A percentile compares a stretch with the other conserved stretches of the same genome.
Evolutionary conservation across 2,329 filamentous ascomycete species (phyloP).

Genomic region (Colletotrichum costaricense): DNA sequence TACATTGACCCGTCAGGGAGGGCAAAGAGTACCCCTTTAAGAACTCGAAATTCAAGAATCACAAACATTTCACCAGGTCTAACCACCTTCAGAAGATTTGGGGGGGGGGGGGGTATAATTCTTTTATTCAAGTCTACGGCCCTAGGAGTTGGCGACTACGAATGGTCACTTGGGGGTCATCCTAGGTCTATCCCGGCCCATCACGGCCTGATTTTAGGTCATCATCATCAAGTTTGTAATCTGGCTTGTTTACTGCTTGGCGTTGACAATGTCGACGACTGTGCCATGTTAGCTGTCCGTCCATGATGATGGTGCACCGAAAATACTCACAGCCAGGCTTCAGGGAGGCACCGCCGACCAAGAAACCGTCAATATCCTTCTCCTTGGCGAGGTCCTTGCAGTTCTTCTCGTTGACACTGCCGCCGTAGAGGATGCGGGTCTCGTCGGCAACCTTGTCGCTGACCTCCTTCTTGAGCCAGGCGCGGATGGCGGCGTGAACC

Average conservation of each 20-base stretch:
- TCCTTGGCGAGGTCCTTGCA: slow-evolving; percentile 92
- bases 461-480: slow-evolving; percentile 86
- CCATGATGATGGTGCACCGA: neutral
- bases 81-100: neutral
- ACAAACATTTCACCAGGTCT: neutral
- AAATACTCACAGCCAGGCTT: slow-evolving; percentile 87
- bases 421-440: slow-evolving; percentile 96
- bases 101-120: slow-evolving; percentile 16
- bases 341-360: slow-evolving; percentile 94
- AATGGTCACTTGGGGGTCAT: neutral
- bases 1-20: slow-evolving; percentile 18
- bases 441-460: slow-evolving; percentile 80
- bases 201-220: slow-evolving; percentile 13
- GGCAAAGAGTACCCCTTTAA: slow-evolving; percentile 16
- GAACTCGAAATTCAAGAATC: slow-evolving; percentile 5
- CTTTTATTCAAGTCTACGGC: slow-evolving; percentile 7
- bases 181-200: neutral
- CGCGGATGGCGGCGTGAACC: slow-evolving; percentile 90
- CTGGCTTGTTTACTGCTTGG: slow-evolving; percentile 55
- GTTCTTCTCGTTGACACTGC: slow-evolving; percentile 98
- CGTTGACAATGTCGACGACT: slow-evolving; percentile 72
- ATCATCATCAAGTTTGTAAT: slow-evolving; percentile 32
- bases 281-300: slow-evolving; percentile 24
- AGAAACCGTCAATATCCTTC: slow-evolving; percentile 96
- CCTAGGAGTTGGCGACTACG: neutral